A percentile compares a stretch with the other conserved stretches of the same genome.
These are phyloP conservation scores for Myriosclerotinia curreyana DNA, from an alignment of 2,329 filamentous ascomycete genomes.

Conservation along the genomic window DNA sequence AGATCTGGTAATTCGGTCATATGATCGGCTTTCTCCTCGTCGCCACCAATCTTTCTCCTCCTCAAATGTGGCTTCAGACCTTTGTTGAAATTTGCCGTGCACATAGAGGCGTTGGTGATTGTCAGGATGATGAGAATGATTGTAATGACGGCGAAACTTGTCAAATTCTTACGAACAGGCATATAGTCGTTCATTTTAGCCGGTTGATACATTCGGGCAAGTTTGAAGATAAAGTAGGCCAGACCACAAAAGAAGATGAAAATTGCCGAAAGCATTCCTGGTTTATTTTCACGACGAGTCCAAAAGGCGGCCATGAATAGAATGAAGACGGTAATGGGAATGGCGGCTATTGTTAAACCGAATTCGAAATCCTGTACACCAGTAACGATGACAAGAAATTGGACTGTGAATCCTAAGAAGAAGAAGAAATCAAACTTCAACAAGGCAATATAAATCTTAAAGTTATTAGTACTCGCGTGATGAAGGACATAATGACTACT, in stretches of 20 bases:
- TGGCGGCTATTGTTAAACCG: conserved; percentile 80
- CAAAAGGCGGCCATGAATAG: conserved; percentile 81
- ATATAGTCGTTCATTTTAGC: conserved; percentile 59
- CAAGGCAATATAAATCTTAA: conserved; percentile 90
- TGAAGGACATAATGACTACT: neutral
- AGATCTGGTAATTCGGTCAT: conserved; percentile 48
- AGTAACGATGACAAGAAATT: conserved; percentile 91
- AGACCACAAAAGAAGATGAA: conserved; percentile 84
- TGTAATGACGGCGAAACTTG: conserved; percentile 90
- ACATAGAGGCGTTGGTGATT: conserved; percentile 81
- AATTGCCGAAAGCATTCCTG: conserved; percentile 76
- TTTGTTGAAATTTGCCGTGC: conserved; percentile 85
- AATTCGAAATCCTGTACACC: conserved; percentile 69
- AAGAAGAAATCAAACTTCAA: conserved; percentile 99
- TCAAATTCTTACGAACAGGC: conserved; percentile 80
- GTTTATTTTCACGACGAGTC: conserved; percentile 75
- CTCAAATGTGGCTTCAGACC: conserved; percentile 85
- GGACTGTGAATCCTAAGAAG: conserved; percentile 97
- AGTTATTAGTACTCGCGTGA: conserved; percentile 22
- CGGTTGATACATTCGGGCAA: conserved; percentile 87
- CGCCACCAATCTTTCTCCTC: conserved; percentile 49
- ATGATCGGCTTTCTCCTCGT: conserved; percentile 50
- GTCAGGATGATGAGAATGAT: conserved; percentile 85
- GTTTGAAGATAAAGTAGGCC: conserved; percentile 97
- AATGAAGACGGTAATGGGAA: conserved; percentile 87